Evolutionary conservation across 176 grass and related monocot genomes (phyloP).

Genomic region (maize (Zea mays)): Zm-B73-REFERENCE-NAM-5.0 NC_050098.1:12469001-12469500

Average conservation of each 20-base stretch:
- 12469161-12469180: background rate
- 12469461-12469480: background rate
- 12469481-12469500: background rate
- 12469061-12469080: conserved; percentile 2
- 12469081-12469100: conserved; percentile 1
- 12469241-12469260: background rate
- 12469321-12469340: conserved; percentile 39
- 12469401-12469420: conserved; percentile 45
- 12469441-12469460: background rate
- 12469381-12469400: conserved; percentile 36
- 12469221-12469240: background rate
- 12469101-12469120: background rate
- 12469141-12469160: background rate
- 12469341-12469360: conserved; percentile 47
- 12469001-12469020: conserved; percentile 29
- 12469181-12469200: conserved; percentile 5
- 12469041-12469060: conserved; percentile 48
- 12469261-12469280: background rate
- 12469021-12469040: conserved; percentile 47
- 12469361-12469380: conserved; percentile 32
- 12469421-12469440: conserved; percentile 41
- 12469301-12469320: background rate
- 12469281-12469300: background rate
- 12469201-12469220: background rate
- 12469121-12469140: background rate